phyloP scores from a whole-genome alignment of 352 stramenopile genomes.

The Blastocystis sp. region DNA sequence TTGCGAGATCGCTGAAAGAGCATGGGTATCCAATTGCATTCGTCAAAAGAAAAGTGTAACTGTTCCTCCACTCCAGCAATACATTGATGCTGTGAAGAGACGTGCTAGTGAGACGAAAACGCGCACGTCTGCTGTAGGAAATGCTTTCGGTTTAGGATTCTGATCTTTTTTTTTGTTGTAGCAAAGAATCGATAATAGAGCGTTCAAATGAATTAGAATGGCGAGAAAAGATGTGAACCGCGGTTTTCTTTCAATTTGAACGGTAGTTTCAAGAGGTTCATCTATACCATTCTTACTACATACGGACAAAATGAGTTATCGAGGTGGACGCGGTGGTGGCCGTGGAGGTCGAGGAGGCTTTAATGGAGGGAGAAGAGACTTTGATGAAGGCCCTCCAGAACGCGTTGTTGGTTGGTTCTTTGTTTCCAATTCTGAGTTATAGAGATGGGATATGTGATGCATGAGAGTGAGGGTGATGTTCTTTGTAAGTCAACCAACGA shows the following conservation, averaged over 20 bases:
- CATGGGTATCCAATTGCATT: conserved; percentile 80
- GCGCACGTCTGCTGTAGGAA: neutral
- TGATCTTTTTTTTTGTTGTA: conserved; percentile 32
- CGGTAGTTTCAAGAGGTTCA: neutral
- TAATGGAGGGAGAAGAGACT: conserved; percentile 48
- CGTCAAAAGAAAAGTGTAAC: conserved; percentile 75
- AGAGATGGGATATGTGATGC: conserved; percentile 88
- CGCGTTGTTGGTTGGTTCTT: conserved; percentile 60
- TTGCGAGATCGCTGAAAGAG: conserved; percentile 82
- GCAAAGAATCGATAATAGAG: neutral
- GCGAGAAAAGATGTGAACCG: neutral
- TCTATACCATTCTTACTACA: neutral
- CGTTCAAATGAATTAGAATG: neutral
- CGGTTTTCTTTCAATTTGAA: neutral
- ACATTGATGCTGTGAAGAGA: conserved; percentile 74
- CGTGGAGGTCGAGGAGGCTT: conserved; percentile 58
- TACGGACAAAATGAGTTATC: conserved; percentile 61
- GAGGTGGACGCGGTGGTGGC: conserved; percentile 64
- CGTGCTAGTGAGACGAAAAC: conserved; percentile 66
- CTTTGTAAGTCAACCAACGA: conserved; percentile 89
- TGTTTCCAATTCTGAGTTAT: conserved; percentile 13
- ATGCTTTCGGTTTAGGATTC: conserved; percentile 18
- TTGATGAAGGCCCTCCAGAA: conserved; percentile 65
- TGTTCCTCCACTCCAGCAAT: conserved; percentile 71
- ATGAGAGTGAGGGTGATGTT: conserved; percentile 92